A percentile compares a stretch with the other conserved stretches of the same genome.
Evolutionary conservation across 2,329 filamentous ascomycete genomes (phyloP).

Genomic region (Cephalotrichum gorgonifer): DNA sequence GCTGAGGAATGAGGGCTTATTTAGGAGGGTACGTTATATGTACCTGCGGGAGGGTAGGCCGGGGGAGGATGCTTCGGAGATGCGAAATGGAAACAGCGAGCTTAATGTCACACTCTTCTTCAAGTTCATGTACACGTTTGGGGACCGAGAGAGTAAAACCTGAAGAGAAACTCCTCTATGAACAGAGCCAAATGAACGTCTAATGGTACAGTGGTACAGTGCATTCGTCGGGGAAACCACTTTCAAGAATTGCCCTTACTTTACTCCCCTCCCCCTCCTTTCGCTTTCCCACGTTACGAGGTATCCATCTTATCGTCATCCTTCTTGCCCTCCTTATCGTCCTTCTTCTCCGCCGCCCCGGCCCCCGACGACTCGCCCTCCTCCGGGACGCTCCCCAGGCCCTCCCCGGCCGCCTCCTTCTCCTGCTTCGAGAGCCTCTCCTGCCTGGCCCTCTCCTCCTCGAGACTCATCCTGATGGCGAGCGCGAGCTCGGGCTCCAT

Average conservation of each 20-base stretch:
- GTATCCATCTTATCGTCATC: conserved; percentile 65
- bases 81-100: background rate
- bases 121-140: background rate
- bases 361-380: conserved; percentile 46
- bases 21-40: too few species aligned
- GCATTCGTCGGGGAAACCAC: background rate
- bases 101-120: background rate
- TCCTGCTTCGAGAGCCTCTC: conserved; percentile 65
- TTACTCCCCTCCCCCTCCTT: too few species aligned
- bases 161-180: background rate
- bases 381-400: conserved; percentile 73
- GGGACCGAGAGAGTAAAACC: background rate
- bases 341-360: conserved; percentile 26
- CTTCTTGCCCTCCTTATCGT: conserved; percentile 36
- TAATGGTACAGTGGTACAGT: conserved; percentile 1
- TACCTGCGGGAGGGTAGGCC: too few species aligned
- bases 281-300: conserved; percentile 37
- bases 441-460: conserved; percentile 91
- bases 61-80: background rate
- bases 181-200: background rate
- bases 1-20: background rate
- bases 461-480: conserved; percentile 92
- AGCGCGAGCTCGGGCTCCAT: conserved; percentile 90
- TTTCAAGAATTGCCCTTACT: background rate
- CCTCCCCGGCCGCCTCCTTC: conserved; percentile 60